Evolutionary conservation across 2,329 filamentous ascomycete species (phyloP).

Genomic region (Botrytis pseudocinerea): DNA sequence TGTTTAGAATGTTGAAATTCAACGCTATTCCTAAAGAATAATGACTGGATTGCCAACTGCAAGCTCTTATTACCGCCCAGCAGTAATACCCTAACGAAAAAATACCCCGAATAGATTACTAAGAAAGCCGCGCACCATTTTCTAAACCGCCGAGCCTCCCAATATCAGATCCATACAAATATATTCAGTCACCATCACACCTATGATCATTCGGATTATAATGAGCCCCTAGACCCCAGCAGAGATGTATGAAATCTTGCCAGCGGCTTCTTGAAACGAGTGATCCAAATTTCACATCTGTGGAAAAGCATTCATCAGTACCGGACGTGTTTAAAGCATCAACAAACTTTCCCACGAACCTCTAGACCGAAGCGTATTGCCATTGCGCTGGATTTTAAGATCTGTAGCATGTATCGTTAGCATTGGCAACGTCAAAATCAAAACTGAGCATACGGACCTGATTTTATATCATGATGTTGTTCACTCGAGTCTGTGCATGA

Average conservation of each 20-base stretch:
- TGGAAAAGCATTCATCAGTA: background rate
- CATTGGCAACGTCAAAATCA: background rate
- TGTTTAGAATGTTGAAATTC: background rate
- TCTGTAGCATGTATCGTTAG: background rate
- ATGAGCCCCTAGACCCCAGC: background rate
- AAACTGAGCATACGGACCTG: background rate
- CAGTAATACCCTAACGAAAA: background rate
- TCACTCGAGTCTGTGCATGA: background rate
- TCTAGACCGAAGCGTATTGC: background rate
- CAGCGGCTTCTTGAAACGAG: conserved; percentile 2
- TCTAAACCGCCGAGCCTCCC: background rate
- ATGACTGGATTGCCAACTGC: background rate
- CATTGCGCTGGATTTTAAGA: background rate
- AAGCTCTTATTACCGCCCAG: background rate
- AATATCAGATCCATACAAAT: background rate
- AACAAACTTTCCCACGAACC: background rate
- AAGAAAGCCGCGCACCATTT: background rate
- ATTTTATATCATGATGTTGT: background rate
- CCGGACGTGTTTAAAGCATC: background rate
- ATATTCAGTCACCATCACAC: conserved; percentile 1
- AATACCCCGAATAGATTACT: background rate
- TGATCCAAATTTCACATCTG: background rate
- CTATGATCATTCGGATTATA: background rate
- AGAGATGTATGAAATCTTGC: conserved; percentile 1
- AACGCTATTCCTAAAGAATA: background rate